Percentiles rank a stretch among this genome's conserved stretches.
Evolutionary conservation across 768 basidiomycete genomes (phyloP).

Genomic region (Pleurotus tuoliensis): DNA sequence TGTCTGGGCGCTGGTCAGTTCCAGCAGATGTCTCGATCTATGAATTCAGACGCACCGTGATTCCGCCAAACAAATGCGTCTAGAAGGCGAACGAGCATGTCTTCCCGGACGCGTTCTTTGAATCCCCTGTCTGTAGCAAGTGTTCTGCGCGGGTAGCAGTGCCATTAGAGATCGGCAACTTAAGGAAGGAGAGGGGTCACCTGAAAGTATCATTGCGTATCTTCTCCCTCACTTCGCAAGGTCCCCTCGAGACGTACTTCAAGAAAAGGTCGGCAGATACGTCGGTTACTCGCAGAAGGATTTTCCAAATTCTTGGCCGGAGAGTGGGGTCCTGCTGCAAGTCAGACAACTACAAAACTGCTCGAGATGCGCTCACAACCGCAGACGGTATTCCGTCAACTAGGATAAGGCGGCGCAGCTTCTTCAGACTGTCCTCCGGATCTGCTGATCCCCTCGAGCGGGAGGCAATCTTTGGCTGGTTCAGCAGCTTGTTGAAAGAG

Average conservation of each 20-base stretch:
- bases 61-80: conserved; percentile 99
- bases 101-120: conserved; percentile 94
- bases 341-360: neutral
- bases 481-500: conserved; percentile 78
- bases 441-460: conserved; percentile 62
- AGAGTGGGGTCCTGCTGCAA: conserved; percentile 66
- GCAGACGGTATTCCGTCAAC: conserved; percentile 87
- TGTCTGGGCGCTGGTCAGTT: conserved; percentile 42
- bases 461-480: conserved; percentile 60
- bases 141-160: conserved; percentile 45
- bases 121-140: conserved; percentile 97
- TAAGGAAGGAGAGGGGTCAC: conserved; percentile 27
- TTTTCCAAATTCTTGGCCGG: conserved; percentile 93
- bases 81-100: conserved; percentile 92
- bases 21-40: neutral
- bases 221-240: conserved; percentile 86
- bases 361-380: conserved; percentile 43
- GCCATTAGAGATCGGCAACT: conserved; percentile 4
- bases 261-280: conserved; percentile 74
- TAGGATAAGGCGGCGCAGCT: conserved; percentile 81
- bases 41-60: conserved; percentile 50
- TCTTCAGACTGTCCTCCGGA: conserved; percentile 76
- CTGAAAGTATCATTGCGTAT: conserved; percentile 97
- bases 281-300: conserved; percentile 78
- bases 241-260: conserved; percentile 76